These are phyloP conservation scores for Omphalea diandra DNA, from an alignment of 441 rosid species.

Conservation along the genomic window DNA sequence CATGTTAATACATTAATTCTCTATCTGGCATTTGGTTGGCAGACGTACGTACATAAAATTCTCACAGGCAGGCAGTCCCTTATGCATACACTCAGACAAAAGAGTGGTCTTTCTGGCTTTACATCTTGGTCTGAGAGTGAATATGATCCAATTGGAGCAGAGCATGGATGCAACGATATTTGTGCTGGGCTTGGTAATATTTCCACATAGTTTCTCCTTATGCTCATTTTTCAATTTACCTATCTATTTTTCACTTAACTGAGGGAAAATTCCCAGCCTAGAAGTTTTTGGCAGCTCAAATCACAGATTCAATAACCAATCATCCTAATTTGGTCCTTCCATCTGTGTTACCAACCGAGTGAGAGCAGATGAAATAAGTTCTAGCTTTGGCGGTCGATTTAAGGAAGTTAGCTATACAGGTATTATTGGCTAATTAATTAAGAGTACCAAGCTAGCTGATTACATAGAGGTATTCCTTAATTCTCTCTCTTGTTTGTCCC, in stretches of 20 bases:
- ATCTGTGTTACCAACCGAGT: not conserved
- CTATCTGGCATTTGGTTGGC: conserved; percentile 31
- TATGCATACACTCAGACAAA: conserved; percentile 60
- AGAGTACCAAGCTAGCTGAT: not conserved
- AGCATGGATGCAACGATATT: conserved; percentile 88
- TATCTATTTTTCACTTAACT: not conserved
- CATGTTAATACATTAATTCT: not conserved
- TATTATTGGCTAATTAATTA: not conserved
- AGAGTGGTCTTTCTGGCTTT: conserved; percentile 59
- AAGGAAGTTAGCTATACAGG: not conserved
- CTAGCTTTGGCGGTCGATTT: not conserved
- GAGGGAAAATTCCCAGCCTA: not conserved
- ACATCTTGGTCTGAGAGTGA: conserved; percentile 68
- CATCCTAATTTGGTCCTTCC: not conserved
- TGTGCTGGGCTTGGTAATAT: conserved; percentile 94
- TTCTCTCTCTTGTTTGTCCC: not conserved
- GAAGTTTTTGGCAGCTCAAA: not conserved
- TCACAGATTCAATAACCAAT: not conserved
- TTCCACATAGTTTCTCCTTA: conserved; percentile 6
- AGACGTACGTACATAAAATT: conserved; percentile 93
- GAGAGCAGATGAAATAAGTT: not conserved
- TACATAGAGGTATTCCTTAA: not conserved
- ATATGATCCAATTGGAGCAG: conserved; percentile 83
- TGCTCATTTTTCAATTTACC: not conserved
- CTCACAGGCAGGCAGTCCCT: conserved; percentile 76